Conservation (phyloP, 2,329 filamentous ascomycete genomes). For the Ceratocystis destructans region DNA sequence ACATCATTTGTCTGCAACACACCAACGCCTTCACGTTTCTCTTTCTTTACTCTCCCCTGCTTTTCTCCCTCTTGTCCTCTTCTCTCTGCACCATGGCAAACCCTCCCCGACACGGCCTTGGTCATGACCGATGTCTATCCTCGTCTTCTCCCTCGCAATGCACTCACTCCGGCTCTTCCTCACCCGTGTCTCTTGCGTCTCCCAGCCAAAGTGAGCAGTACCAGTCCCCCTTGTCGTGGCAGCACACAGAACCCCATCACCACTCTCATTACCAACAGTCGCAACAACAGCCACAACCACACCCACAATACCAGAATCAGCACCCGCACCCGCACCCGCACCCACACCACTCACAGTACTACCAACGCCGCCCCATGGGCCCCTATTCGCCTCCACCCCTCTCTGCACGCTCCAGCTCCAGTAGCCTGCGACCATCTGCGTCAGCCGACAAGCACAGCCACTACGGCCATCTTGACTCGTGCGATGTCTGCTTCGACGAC, state of each 20-base stretch:
- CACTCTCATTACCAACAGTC: not conserved
- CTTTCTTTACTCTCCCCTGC: not conserved
- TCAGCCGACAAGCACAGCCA: not conserved
- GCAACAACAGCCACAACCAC: not conserved
- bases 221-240: not conserved
- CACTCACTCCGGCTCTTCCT: constrained; percentile 1
- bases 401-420: not conserved
- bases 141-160: constrained; percentile 7
- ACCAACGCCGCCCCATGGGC: not conserved
- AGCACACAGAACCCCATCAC: not conserved
- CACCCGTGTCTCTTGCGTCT: not conserved
- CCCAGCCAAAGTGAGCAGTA: not conserved
- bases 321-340: not conserved
- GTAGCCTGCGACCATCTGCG: not conserved
- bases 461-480: not conserved
- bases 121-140: constrained; percentile 3
- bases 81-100: constrained; percentile 7
- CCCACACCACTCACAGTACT: not conserved
- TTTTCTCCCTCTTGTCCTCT: not conserved
- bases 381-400: constrained; percentile 1
- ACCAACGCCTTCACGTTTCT: not conserved
- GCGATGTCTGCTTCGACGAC: constrained; percentile 1
- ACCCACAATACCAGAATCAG: not conserved
- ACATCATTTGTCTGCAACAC: not conserved
- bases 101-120: not conserved